Evolutionary conservation across 2,329 filamentous ascomycete species (phyloP).

Genomic region (Venturia oleaginea): DNA sequence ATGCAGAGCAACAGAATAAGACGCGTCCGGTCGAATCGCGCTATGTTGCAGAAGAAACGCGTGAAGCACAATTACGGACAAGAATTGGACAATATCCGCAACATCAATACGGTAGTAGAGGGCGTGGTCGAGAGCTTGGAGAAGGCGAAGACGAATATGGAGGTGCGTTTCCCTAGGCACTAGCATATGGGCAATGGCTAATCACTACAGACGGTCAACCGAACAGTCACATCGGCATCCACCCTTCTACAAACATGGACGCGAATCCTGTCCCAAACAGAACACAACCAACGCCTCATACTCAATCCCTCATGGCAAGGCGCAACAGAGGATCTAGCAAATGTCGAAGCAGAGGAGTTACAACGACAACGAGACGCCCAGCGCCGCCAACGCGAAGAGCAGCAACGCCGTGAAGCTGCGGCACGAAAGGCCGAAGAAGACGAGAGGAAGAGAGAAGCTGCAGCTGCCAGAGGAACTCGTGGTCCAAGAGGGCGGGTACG

Average conservation of each 20-base stretch:
- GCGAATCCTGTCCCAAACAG: conserved; percentile 88
- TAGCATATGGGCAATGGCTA: background rate
- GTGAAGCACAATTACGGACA: conserved; percentile 65
- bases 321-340: conserved; percentile 74
- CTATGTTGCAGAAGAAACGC: conserved; percentile 56
- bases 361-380: conserved; percentile 69
- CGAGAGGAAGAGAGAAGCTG: conserved; percentile 51
- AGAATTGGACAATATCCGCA: conserved; percentile 74
- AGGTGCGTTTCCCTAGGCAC: background rate
- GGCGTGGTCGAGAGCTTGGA: conserved; percentile 63
- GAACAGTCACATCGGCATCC: conserved; percentile 79
- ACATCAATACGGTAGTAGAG: conserved; percentile 83
- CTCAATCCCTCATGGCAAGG: conserved; percentile 86
- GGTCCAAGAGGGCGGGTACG: conserved; percentile 28
- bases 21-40: conserved; percentile 31
- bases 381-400: conserved; percentile 66
- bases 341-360: conserved; percentile 71
- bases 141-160: conserved; percentile 68
- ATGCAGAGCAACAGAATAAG: background rate
- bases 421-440: conserved; percentile 43
- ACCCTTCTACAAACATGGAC: conserved; percentile 92
- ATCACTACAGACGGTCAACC: conserved; percentile 61
- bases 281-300: conserved; percentile 91
- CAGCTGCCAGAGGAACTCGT: conserved; percentile 35
- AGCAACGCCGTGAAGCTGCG: conserved; percentile 64